These are phyloP conservation scores for Colletotrichum tropicicola DNA, from an alignment of 2,329 filamentous ascomycete species.

Conservation along the genomic window DNA sequence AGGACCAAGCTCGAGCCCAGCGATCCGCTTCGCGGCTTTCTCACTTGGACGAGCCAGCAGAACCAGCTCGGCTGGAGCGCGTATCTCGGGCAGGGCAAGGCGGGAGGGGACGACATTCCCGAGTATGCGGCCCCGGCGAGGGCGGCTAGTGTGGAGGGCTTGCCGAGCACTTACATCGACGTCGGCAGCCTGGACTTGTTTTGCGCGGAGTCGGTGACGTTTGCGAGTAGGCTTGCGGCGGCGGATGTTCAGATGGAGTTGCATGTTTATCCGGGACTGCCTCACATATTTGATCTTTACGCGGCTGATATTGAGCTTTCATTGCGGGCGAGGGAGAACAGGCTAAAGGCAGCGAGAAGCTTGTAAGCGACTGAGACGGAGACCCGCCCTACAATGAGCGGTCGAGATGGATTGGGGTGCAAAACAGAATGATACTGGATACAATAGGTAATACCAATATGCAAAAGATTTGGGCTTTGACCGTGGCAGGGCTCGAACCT, in stretches of 20 bases:
- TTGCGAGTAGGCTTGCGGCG: constrained; percentile 40
- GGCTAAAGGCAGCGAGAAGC: not conserved
- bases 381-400: not conserved
- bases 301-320: constrained; percentile 4
- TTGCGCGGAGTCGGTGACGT: constrained; percentile 42
- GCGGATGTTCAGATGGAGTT: constrained; percentile 47
- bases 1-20: constrained; percentile 26
- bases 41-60: constrained; percentile 32
- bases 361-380: not conserved
- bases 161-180: constrained; percentile 50
- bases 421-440: not conserved
- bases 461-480: not conserved
- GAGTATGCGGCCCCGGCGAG: constrained; percentile 36
- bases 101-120: constrained; percentile 18
- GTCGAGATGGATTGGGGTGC: too few species aligned
- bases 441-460: not conserved
- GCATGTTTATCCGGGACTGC: constrained; percentile 50
- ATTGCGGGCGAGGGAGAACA: not conserved
- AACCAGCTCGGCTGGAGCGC: constrained; percentile 37
- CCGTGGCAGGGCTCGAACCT: not conserved
- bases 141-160: constrained; percentile 31
- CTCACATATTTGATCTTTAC: constrained; percentile 46
- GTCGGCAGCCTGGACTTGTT: constrained; percentile 50
- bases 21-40: constrained; percentile 9
- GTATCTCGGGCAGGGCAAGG: constrained; percentile 24